Percentiles rank a stretch among this genome's conserved stretches.
Conservation (phyloP, 2,329 filamentous ascomycete genomes). For the Sporothrix dimorphospora region DNA sequence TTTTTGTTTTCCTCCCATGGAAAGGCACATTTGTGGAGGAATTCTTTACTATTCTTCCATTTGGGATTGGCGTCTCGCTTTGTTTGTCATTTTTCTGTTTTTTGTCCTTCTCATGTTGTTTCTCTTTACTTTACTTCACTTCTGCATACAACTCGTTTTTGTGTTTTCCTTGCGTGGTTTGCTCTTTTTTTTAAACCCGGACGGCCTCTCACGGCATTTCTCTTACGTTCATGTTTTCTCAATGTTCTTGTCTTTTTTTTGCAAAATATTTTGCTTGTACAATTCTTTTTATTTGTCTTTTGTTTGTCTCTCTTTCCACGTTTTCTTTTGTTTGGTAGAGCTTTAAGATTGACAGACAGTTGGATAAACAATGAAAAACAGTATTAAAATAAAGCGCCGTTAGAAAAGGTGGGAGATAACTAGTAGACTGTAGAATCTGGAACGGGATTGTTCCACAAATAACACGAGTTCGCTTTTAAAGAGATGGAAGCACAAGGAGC, state of each 20-base stretch:
- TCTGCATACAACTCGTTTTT: background rate
- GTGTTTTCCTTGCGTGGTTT: background rate
- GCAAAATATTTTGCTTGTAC: background rate
- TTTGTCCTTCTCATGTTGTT: background rate
- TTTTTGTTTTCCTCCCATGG: background rate
- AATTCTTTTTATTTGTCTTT: background rate
- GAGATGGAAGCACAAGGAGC: background rate
- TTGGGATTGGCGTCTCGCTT: background rate
- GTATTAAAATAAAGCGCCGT: background rate
- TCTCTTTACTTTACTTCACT: background rate
- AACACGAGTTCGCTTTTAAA: too few relatives aligned
- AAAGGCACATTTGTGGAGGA: constrained; percentile 15
- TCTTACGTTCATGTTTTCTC: background rate
- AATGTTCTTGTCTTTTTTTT: background rate
- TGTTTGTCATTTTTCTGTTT: background rate
- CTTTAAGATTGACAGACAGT: constrained; percentile 8
- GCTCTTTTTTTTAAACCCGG: background rate
- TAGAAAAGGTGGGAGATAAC: too few relatives aligned
- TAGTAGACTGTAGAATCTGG: background rate
- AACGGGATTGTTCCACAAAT: background rate
- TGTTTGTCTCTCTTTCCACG: background rate
- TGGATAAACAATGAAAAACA: background rate
- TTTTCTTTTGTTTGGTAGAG: background rate
- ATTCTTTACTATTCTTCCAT: background rate
- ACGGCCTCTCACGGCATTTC: background rate